Evolutionary conservation across 805 yeast genomes (phyloP), one percentile per base, ranked within the genome.

Genomic region (Kurtzmaniella cleridarum): DNA sequence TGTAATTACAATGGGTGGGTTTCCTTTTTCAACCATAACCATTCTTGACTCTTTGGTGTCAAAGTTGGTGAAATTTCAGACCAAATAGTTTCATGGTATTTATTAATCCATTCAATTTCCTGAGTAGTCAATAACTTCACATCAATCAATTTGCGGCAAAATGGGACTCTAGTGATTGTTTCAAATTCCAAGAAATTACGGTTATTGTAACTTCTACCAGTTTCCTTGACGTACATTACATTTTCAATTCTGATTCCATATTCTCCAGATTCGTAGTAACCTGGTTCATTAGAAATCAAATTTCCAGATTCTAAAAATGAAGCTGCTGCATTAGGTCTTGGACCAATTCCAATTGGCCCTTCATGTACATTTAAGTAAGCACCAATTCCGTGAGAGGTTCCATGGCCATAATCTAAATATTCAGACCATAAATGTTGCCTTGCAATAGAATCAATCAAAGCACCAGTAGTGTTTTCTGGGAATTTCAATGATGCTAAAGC

Each of bases 81-180:
- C 71, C 83, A 75, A 15, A 89, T 73, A 24, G 55, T 57, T 8
- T 55, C 49, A 57, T 90, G 89, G 55, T 84, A 89, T 1, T 54
- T 50, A 54, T 93, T 80, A 43, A 93, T 67, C 81, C 88, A 81
- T 1, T 56, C 49, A 41, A 71, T 71, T 60, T 91, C 97, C 13
- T 76, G 81, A 0, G 46, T 43, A 1, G 75, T 70, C 48, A 91
- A 68, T 54, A 86, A 47, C 5, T 51, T 47, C 6, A 49, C 57
- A 54, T 89, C 86, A 42, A 90, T 88, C 54, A 91, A 71, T 36
- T 76, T 79, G 46, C 71, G 71, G 58, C 95, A 87, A 60, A 84
- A 84, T 14, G 98, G 98, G 15, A 86, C 85, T 49, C 80, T 60
- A 0, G 98, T 91, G 38, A 88, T 65, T 47, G 95, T 88, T 44